These are phyloP conservation scores for Cladochytrium replicatum DNA, from an alignment of 192 early-diverging fungal species.

Conservation along the genomic window DNA sequence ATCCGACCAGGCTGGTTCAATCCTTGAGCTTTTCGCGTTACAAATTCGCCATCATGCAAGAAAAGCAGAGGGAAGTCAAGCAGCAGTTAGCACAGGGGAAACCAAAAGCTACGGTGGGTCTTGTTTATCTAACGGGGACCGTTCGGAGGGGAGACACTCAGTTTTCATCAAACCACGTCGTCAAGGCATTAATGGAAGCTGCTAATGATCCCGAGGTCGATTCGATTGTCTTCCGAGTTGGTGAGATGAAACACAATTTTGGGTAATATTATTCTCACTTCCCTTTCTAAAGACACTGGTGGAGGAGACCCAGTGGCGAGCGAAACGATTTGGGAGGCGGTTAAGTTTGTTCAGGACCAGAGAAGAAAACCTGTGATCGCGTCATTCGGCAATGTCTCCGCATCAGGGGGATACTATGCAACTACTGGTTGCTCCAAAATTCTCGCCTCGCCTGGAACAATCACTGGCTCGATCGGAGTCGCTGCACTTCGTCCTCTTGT, in stretches of 20 bases:
- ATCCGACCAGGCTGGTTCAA: too few species aligned
- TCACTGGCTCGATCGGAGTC: conserved; percentile 69
- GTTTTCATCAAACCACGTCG: conserved; percentile 34
- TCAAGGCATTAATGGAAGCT: conserved; percentile 40
- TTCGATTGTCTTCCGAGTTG: conserved; percentile 57
- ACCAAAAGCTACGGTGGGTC: conserved; percentile 36
- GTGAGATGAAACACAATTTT: conserved; percentile 11
- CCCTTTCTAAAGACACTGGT: conserved; percentile 36
- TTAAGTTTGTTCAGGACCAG: conserved; percentile 36
- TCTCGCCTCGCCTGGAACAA: conserved; percentile 49
- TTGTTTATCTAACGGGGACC: conserved; percentile 49
- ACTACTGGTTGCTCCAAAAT: conserved; percentile 46
- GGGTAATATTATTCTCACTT: background rate
- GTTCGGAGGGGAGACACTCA: conserved; percentile 38
- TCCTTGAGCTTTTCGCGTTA: too few species aligned
- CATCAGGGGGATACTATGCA: conserved; percentile 43
- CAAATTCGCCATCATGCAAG: too few species aligned
- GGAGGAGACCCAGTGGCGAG: conserved; percentile 58
- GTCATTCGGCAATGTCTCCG: conserved; percentile 44
- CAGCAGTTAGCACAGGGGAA: too few species aligned
- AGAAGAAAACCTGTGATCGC: conserved; percentile 58
- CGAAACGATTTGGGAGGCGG: conserved; percentile 55
- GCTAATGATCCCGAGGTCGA: conserved; percentile 42
- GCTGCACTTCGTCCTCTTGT: conserved; percentile 44
- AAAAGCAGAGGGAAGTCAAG: too few species aligned